Evolutionary conservation across 345 rosid species (phyloP), one percentile per base, ranked within the genome.

Genomic region (Pistacia integerrima): DNA sequence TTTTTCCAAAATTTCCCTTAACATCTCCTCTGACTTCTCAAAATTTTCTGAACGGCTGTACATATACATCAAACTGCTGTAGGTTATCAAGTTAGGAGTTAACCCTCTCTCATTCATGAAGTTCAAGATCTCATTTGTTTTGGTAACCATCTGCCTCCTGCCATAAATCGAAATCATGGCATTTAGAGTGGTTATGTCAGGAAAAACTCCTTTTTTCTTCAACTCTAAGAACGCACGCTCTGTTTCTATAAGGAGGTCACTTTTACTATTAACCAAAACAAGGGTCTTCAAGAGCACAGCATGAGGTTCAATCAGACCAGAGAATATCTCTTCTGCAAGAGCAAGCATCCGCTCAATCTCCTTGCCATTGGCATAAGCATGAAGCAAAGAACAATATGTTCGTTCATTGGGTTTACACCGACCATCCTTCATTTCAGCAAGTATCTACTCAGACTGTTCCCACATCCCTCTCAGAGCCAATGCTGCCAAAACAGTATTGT

Each of bases 391-490:
- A 77, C 88, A 90, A 81, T 92, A 88, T 10, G 98, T 88, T 76
- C 90, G 84, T 80, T 93, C 99, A 64, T 93, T 95, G 20, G 98
- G 97, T 83, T 83, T 95, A 79, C 97, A 95, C 58, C 84, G 79
- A 36, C 92, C 88, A 61, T 88, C 88, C 59, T 83, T 89, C 98
- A 93, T 92, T 85, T 93, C 98, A 52, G 86, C 82, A 70, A 96
- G 82, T 57, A 96, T 84, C 81, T 86, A 92, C 88, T 93, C 99
- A 22, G 94, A 86, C 77, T 96, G 97, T 79, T 92, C 90, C 99
- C 98, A 96, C 71, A 90, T 88, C 48, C 99, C 99, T 83, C 88
- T 97, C 57, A 97, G 94, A 64, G 99, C 97, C 84, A 96, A 84
- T 64, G 98, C 98, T 18, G 96, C 98, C 82, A 96, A 85, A 70